Percentiles rank a stretch among this genome's conserved stretches.
Conservation (phyloP, 805 yeast genomes). For the Kazachstania africana region DNA sequence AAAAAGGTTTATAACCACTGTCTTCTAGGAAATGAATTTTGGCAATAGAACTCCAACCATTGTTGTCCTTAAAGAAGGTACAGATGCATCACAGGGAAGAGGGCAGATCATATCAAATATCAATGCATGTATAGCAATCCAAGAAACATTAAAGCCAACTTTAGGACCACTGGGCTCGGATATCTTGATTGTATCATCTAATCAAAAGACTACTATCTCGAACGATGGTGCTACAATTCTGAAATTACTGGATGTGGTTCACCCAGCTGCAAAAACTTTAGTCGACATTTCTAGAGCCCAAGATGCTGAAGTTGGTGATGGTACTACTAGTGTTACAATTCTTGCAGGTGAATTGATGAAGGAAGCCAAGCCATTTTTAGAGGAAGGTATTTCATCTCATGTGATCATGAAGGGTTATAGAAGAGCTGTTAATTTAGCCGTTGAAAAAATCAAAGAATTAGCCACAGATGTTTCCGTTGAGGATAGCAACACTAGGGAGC, state of each 20-base stretch:
- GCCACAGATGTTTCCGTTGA: slow-evolving; percentile 55
- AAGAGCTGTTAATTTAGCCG: slow-evolving; percentile 68
- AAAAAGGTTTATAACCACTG: too few relatives aligned
- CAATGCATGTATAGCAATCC: slow-evolving; percentile 94
- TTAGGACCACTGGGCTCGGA: slow-evolving; percentile 97
- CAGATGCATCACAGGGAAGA: slow-evolving; percentile 91
- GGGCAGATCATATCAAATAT: slow-evolving; percentile 93
- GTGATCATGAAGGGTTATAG: slow-evolving; percentile 80
- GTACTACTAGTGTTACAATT: slow-evolving; percentile 91
- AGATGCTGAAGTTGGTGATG: slow-evolving; percentile 98
- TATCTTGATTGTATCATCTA: slow-evolving; percentile 72
- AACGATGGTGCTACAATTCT: slow-evolving; percentile 97
- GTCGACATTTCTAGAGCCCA: slow-evolving; percentile 93
- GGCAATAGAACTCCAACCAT: slow-evolving; percentile 95
- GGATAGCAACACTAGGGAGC: slow-evolving; percentile 46
- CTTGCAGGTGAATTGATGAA: slow-evolving; percentile 90
- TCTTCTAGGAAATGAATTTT: slow-evolving; percentile 61
- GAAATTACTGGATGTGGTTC: slow-evolving; percentile 85
- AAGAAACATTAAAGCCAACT: slow-evolving; percentile 89
- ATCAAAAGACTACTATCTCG: slow-evolving; percentile 86
- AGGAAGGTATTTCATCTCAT: slow-evolving; percentile 92
- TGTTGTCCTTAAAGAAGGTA: slow-evolving; percentile 95
- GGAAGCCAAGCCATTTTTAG: slow-evolving; percentile 82
- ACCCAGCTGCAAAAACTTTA: slow-evolving; percentile 94
- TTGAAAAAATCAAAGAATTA: slow-evolving; percentile 58